These are phyloP conservation scores for Irpex rosettiformis DNA, from an alignment of 1,284 basidiomycete genomes.

Conservation along the genomic window DNA sequence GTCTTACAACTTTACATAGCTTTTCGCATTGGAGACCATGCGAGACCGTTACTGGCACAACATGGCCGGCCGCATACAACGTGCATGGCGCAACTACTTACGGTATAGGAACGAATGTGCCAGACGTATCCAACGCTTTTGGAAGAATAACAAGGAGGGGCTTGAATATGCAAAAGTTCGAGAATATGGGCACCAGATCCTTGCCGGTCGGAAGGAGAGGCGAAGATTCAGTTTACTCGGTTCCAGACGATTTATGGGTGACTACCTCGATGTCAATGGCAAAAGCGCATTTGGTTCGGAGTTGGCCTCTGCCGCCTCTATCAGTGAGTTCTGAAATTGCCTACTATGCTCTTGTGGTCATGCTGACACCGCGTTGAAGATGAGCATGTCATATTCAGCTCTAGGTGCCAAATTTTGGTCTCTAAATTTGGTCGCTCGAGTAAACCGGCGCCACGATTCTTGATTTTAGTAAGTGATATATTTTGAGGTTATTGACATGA, in stretches of 20 bases:
- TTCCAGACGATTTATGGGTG: slow-evolving; percentile 94
- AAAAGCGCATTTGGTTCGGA: slow-evolving; percentile 81
- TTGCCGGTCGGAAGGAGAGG: slow-evolving; percentile 92
- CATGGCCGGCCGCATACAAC: slow-evolving; percentile 96
- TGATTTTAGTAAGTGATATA: slow-evolving; percentile 70
- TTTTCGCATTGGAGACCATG: slow-evolving; percentile 99
- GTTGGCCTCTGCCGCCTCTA: slow-evolving; percentile 70
- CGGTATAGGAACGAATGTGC: slow-evolving; percentile 96
- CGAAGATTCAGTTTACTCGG: slow-evolving; percentile 92
- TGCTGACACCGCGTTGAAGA: too few species aligned
- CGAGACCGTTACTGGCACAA: slow-evolving; percentile 99
- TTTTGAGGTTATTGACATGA: not conserved
- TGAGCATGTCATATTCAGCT: slow-evolving; percentile 73
- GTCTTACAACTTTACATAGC: slow-evolving; percentile 38
- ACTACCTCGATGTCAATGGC: slow-evolving; percentile 91
- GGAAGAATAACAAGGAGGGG: slow-evolving; percentile 96
- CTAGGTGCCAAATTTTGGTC: slow-evolving; percentile 81
- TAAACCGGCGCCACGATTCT: slow-evolving; percentile 88
- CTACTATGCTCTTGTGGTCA: not conserved
- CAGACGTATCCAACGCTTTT: slow-evolving; percentile 94
- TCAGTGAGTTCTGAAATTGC: slow-evolving; percentile 53
- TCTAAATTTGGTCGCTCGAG: slow-evolving; percentile 88
- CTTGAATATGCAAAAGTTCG: slow-evolving; percentile 87
- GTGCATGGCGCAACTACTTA: slow-evolving; percentile 94
- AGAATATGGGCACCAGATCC: slow-evolving; percentile 91